Conservation (phyloP, 768 basidiomycete species). For the Auricularia cornea region DNA sequence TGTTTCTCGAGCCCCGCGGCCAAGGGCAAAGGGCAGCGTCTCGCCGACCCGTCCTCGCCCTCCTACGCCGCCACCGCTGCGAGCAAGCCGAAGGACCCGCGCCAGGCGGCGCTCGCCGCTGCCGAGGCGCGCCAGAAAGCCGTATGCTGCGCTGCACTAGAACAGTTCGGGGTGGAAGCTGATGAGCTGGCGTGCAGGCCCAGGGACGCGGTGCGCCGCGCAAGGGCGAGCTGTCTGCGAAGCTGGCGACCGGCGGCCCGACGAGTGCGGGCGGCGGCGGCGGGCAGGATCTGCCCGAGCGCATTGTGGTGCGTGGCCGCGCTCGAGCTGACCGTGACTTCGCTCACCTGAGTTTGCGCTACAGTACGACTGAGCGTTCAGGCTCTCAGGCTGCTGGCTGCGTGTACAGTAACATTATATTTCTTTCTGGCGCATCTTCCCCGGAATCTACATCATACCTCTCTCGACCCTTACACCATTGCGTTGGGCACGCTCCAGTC, state of each 20-base stretch:
- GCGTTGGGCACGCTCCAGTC: slow-evolving; percentile 44
- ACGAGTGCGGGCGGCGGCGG: background rate
- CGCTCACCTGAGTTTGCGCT: too few species aligned
- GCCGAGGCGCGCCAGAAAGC: background rate
- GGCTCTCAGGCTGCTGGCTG: too few species aligned
- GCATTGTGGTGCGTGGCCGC: background rate
- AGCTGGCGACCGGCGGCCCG: background rate
- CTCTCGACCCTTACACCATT: too few species aligned
- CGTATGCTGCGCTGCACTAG: background rate
- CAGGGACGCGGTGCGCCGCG: background rate
- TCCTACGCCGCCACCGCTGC: background rate
- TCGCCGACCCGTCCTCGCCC: background rate
- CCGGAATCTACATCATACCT: too few species aligned
- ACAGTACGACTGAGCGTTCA: too few species aligned
- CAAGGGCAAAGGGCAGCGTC: background rate
- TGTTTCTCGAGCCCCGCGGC: background rate
- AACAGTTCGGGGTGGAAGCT: too few species aligned
- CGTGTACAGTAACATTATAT: too few species aligned
- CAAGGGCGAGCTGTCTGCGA: background rate
- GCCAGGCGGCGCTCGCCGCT: background rate
- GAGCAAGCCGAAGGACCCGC: background rate
- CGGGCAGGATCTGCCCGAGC: background rate
- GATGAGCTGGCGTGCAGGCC: background rate
- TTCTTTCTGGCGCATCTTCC: too few species aligned
- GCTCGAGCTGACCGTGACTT: too few species aligned